These are phyloP conservation scores for Arbutus unedo DNA, from an alignment of 148 eudicot species.

Conservation along the genomic window DNA sequence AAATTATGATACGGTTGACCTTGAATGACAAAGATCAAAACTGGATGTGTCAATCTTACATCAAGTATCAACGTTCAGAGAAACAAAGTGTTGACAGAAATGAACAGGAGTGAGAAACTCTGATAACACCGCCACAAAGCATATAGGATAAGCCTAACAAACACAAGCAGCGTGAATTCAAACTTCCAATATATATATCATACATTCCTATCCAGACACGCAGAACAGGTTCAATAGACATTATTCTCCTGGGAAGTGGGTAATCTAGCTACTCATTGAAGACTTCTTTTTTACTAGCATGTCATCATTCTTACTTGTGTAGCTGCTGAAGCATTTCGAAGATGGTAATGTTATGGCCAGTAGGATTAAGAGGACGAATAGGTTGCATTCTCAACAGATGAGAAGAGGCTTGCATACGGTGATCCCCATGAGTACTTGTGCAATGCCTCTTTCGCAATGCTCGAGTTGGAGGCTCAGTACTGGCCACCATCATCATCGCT, in stretches of 20 bases:
- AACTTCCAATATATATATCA: neutral
- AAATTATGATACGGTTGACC: neutral
- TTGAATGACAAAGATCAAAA: neutral
- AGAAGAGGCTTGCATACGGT: constrained; percentile 12
- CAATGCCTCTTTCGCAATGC: constrained; percentile 30
- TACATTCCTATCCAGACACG: neutral
- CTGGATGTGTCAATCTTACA: neutral
- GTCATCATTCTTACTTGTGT: constrained; percentile 22
- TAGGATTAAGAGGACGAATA: constrained; percentile 17
- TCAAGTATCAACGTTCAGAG: no score
- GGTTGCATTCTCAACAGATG: constrained; percentile 18
- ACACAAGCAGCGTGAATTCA: neutral
- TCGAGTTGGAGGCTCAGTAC: constrained; percentile 17
- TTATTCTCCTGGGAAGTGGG: neutral
- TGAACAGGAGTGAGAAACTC: neutral
- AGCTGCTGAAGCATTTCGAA: constrained; percentile 20
- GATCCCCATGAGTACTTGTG: constrained; percentile 10
- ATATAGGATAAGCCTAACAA: neutral
- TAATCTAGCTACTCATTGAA: neutral
- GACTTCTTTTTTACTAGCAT: neutral
- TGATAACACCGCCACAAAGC: neutral
- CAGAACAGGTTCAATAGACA: neutral
- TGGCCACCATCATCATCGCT: neutral
- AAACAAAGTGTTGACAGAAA: neutral
- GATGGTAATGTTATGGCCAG: constrained; percentile 13